Conservation (phyloP, 1,139 yeast genomes). For the Magnusiomyces magnusii region DNA sequence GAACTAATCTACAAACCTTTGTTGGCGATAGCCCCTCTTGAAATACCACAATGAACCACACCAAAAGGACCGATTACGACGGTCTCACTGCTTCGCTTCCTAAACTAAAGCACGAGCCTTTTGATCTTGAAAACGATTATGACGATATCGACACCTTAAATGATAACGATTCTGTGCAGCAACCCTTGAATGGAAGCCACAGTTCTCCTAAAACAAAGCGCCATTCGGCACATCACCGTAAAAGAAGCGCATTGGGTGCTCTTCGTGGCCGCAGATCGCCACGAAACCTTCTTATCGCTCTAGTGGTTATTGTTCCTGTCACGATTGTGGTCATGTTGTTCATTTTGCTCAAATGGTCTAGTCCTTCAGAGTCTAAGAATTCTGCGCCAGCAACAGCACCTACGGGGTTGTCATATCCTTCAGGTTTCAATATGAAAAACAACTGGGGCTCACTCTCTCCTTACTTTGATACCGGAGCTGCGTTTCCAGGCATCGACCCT, state of each 20-base stretch:
- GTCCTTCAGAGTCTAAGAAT: constrained; percentile 22
- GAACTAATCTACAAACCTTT: too few species aligned
- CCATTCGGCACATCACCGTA: neutral
- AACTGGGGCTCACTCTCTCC: constrained; percentile 40
- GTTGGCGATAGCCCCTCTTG: too few species aligned
- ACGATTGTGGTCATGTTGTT: constrained; percentile 24
- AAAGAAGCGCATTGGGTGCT: neutral
- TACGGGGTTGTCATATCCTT: constrained; percentile 33
- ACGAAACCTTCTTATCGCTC: constrained; percentile 6
- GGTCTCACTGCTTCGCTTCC: constrained; percentile 1
- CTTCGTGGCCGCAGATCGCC: neutral
- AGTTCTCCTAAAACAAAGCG: neutral
- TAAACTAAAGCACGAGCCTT: neutral
- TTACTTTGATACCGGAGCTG: constrained; percentile 35
- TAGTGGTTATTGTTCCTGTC: constrained; percentile 27
- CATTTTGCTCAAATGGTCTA: constrained; percentile 22
- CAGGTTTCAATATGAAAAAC: constrained; percentile 37
- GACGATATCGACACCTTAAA: constrained; percentile 4
- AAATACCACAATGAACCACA: neutral
- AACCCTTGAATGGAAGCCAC: neutral
- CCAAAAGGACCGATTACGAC: neutral
- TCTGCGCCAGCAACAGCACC: constrained; percentile 36
- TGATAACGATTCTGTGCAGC: neutral
- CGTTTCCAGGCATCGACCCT: constrained; percentile 28
- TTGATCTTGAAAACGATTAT: neutral